Evolutionary conservation across 177 flowering plant species (phyloP).

Genomic region (Vitis hybrid): DNA sequence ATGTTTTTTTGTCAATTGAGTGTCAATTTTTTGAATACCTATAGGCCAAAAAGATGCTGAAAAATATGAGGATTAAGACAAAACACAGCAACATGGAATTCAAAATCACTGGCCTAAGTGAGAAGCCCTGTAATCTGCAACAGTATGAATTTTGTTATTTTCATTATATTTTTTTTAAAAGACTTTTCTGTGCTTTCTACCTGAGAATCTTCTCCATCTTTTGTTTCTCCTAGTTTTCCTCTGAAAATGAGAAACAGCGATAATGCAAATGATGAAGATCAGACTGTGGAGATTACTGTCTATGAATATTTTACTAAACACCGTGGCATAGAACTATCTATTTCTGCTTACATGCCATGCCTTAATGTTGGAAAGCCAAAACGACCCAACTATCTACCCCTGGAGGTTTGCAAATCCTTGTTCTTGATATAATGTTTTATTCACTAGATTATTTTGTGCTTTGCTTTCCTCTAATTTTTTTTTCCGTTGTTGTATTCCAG

Average conservation of each 20-base stretch:
- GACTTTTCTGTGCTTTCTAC: neutral
- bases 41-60: conserved; percentile 75
- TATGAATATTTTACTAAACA: conserved; percentile 62
- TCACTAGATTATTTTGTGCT: neutral
- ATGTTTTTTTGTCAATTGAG: neutral
- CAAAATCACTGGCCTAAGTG: conserved; percentile 83
- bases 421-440: neutral
- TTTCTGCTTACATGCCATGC: conserved; percentile 75
- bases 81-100: conserved; percentile 60
- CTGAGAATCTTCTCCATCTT: neutral
- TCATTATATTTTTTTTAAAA: neutral
- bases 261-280: conserved; percentile 33
- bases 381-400: conserved; percentile 38
- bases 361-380: conserved; percentile 91
- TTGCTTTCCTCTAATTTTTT: conserved; percentile 14
- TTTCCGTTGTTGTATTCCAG: conserved; percentile 15
- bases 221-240: conserved; percentile 45
- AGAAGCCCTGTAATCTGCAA: conserved; percentile 70
- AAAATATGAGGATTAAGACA: conserved; percentile 67
- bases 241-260: conserved; percentile 50
- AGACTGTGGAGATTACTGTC: conserved; percentile 65
- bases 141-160: conserved; percentile 35
- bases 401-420: conserved; percentile 29
- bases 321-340: conserved; percentile 41
- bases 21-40: conserved; percentile 11